Conservation (phyloP, 306 rosid species). For the Vicia faba region DNA sequence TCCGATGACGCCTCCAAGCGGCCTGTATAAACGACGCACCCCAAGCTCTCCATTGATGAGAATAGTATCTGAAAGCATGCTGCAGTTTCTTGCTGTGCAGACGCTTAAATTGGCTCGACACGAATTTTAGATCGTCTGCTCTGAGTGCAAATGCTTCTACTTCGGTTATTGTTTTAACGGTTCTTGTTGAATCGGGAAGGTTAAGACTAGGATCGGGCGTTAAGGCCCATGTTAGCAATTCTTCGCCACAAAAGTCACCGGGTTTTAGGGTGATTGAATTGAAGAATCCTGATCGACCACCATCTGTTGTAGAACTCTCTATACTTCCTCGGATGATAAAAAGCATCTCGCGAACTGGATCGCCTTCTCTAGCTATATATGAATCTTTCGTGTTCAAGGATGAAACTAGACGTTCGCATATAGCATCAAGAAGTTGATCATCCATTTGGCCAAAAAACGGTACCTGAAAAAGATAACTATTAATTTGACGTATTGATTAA, state of each 20-base stretch:
- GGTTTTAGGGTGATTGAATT: conserved; percentile 68
- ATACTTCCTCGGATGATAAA: conserved; percentile 79
- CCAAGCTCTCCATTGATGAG: conserved; percentile 95
- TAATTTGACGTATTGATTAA: neutral
- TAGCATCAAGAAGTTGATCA: conserved; percentile 82
- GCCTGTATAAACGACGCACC: conserved; percentile 78
- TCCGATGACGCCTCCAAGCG: conserved; percentile 75
- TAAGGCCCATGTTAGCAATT: conserved; percentile 85
- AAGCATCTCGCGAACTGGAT: conserved; percentile 87
- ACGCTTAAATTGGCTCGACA: conserved; percentile 75
- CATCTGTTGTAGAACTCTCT: conserved; percentile 91
- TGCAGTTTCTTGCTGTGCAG: conserved; percentile 88
- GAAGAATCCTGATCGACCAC: conserved; percentile 83
- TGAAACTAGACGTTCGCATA: conserved; percentile 82
- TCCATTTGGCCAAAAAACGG: conserved; percentile 93
- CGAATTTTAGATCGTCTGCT: conserved; percentile 78
- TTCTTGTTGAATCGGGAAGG: conserved; percentile 76
- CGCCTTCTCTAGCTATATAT: conserved; percentile 67
- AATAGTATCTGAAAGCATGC: conserved; percentile 81
- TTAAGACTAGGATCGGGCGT: conserved; percentile 54
- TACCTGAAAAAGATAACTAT: conserved; percentile 48
- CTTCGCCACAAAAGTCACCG: conserved; percentile 91
- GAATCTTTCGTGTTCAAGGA: conserved; percentile 76
- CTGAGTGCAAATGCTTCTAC: conserved; percentile 87
- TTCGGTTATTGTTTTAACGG: conserved; percentile 67